These are phyloP conservation scores for Thermoascus crustaceus DNA, from an alignment of 2,329 filamentous ascomycete species.

Conservation along the genomic window DNA sequence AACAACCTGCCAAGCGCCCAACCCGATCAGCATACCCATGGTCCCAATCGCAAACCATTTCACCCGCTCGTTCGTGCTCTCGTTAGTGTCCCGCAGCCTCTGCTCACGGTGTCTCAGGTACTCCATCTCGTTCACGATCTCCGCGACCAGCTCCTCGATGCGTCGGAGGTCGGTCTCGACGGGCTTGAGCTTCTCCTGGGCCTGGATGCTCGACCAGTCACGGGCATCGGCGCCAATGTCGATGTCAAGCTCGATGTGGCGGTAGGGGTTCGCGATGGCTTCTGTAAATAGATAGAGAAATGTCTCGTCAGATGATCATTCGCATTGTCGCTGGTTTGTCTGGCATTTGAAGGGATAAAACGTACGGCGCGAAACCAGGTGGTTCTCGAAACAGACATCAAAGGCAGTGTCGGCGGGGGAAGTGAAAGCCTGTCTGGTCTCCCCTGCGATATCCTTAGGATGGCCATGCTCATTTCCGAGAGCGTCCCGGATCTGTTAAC, in stretches of 20 bases:
- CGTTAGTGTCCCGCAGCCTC: constrained; percentile 95
- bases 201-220: constrained; percentile 95
- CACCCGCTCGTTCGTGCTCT: constrained; percentile 97
- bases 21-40: constrained; percentile 77
- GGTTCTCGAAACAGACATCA: constrained; percentile 93
- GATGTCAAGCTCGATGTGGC: constrained; percentile 82
- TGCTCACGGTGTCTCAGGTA: constrained; percentile 85
- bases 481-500: constrained; percentile 75
- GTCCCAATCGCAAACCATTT: constrained; percentile 98
- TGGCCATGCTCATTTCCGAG: constrained; percentile 93
- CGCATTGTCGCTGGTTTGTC: neutral
- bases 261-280: constrained; percentile 44
- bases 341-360: no score
- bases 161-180: constrained; percentile 89
- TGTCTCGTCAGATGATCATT: constrained; percentile 4
- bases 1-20: constrained; percentile 96
- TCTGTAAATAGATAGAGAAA: constrained; percentile 22
- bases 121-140: constrained; percentile 92
- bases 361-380: constrained; percentile 59
- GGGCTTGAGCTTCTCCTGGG: constrained; percentile 94
- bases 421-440: constrained; percentile 89
- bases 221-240: constrained; percentile 96
- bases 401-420: constrained; percentile 86
- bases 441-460: constrained; percentile 83
- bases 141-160: constrained; percentile 80